phyloP scores from a whole-genome alignment of 306 rosid genomes.

The Neltuma alba region DNA sequence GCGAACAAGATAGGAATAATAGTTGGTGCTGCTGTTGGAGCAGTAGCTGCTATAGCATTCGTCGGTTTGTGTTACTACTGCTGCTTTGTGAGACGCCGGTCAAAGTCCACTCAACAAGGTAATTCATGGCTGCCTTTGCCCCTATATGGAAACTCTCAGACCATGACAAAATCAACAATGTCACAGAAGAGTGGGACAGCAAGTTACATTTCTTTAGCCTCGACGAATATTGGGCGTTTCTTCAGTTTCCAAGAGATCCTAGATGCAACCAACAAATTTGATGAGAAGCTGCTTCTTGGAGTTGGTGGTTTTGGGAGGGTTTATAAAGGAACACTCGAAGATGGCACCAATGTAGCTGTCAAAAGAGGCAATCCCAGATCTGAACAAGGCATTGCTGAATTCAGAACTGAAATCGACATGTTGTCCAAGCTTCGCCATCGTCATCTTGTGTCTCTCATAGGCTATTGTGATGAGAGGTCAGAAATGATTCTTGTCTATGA shows the following conservation, averaged over 20 bases:
- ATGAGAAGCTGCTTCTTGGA: constrained; percentile 82
- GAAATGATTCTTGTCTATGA: constrained; percentile 98
- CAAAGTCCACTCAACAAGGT: constrained; percentile 61
- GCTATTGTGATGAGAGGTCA: constrained; percentile 92
- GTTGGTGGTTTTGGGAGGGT: constrained; percentile 98
- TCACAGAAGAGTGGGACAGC: constrained; percentile 92
- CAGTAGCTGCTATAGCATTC: constrained; percentile 48
- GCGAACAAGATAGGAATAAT: constrained; percentile 51
- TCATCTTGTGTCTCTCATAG: constrained; percentile 95
- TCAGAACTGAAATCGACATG: constrained; percentile 96
- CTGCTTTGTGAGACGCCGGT: constrained; percentile 49
- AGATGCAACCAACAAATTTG: constrained; percentile 88
- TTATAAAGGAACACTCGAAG: constrained; percentile 87
- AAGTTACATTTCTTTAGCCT: constrained; percentile 82
- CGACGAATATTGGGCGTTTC: constrained; percentile 73
- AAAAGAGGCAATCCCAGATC: constrained; percentile 95
- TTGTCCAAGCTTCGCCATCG: constrained; percentile 96
- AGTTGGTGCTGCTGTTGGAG: constrained; percentile 57
- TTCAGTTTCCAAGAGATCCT: constrained; percentile 87
- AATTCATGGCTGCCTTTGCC: constrained; percentile 87
- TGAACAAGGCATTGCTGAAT: constrained; percentile 93
- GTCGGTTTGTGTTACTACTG: constrained; percentile 56
- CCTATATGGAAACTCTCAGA: constrained; percentile 82
- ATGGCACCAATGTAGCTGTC: constrained; percentile 82
- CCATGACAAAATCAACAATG: constrained; percentile 82